Base-by-base conservation (phyloP, 805 yeast species). In the Lachancea sp. region DNA sequence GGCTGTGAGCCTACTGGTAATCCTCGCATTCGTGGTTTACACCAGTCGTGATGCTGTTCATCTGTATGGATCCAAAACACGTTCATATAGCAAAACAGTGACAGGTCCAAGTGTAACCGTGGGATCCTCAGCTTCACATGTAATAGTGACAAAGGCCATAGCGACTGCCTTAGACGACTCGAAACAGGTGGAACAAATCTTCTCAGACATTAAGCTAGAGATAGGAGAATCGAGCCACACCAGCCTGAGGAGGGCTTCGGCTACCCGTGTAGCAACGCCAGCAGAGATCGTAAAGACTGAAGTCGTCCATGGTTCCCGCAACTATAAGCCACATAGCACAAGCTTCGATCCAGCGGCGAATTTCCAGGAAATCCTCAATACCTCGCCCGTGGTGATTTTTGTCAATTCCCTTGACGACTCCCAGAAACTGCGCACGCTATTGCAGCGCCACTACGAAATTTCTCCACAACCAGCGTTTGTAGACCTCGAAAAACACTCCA, bases 401-500 rank as follows among this genome's bases (percentile, higher is more conserved):
- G 56, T 64, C 16, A 63, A 60, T 45, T 57, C 65, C 4, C 79
- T 92, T 61, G 94, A 90, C 28, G 83, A 69, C 60, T 83, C 90
- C 8, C 74, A 72, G 55, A 68, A 68, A 37, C 73, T 86, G 54
- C 87, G 86, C 64, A 66, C 71, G 29, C 65, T 86, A 31, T 66
- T 87, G 41, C 61, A 63, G 15, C 74, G 71, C 17, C 74, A 75
- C 50, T 85, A 85, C 63, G 74, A 72, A 41, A 74, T 87, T 44
- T 71, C 72, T 4, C 96, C 96, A 2, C 67, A 70, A 24, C 89
- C 87, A 1, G 59, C 70, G 5, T 70, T 83, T 40, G 86, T 86
- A n/a, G 96, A 87, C 56, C 68, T 87, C 38, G 95, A 87, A 60
- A 70, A 70, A 52, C 94, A 86, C 59, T 68, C 71, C 32, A 70